A percentile compares a stretch with the other conserved stretches of the same genome.
phyloP scores from a whole-genome alignment of 352 stramenopile species.

The Globisporangium lucens region DNA sequence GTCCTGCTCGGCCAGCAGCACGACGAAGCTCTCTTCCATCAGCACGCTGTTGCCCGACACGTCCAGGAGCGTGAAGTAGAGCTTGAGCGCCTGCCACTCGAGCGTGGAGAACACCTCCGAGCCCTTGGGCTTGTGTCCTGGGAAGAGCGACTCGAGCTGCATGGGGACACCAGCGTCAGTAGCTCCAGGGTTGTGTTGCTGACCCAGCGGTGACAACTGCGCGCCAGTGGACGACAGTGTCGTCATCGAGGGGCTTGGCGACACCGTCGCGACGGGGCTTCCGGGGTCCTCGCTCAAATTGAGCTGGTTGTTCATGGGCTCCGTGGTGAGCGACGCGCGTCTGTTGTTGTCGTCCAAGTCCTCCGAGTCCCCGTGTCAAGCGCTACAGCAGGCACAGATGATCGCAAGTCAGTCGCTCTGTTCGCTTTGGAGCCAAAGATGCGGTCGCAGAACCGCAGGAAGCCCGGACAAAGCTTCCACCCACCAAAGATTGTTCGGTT shows the following conservation, averaged over 20 bases:
- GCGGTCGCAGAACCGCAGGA: constrained; percentile 66
- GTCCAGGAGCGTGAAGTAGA: constrained; percentile 72
- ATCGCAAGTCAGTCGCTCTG: constrained; percentile 1
- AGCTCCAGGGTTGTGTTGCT: not conserved
- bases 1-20: constrained; percentile 78
- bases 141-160: constrained; percentile 2
- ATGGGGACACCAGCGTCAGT: not conserved
- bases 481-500: constrained; percentile 18
- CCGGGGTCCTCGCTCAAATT: constrained; percentile 15
- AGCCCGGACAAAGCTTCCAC: constrained; percentile 65
- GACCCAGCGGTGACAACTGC: not conserved
- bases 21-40: constrained; percentile 79
- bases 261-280: constrained; percentile 4
- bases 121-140: constrained; percentile 26
- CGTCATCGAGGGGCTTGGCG: not conserved
- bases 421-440: constrained; percentile 35
- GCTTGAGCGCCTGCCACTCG: constrained; percentile 76
- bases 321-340: constrained; percentile 11
- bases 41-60: constrained; percentile 64
- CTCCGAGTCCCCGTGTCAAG: not conserved
- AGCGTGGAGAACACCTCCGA: constrained; percentile 52
- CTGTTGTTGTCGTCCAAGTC: not conserved
- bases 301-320: constrained; percentile 15
- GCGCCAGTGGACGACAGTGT: not conserved
- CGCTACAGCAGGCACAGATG: not conserved